These are phyloP conservation scores for Ramularia collo-cygni DNA, from an alignment of 2,329 filamentous ascomycete species.

Conservation along the genomic window DNA sequence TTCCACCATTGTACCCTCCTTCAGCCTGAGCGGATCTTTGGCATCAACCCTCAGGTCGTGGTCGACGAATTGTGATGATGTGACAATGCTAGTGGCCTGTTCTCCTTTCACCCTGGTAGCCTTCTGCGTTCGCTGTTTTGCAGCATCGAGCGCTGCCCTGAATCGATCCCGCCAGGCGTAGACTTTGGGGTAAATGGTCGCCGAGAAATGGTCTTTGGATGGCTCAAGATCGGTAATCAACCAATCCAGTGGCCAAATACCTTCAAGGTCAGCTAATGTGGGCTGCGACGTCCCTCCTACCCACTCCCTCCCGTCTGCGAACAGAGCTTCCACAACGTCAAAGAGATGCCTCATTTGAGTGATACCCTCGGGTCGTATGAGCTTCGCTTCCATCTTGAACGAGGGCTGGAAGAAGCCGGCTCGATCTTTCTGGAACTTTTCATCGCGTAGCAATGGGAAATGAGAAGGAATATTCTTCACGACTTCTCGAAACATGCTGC, in stretches of 20 bases:
- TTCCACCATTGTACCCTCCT: slow-evolving; percentile 48
- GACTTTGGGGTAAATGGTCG: slow-evolving; percentile 50
- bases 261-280: slow-evolving; percentile 60
- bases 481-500: slow-evolving; percentile 49
- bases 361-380: slow-evolving; percentile 50
- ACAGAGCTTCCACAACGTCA: slow-evolving; percentile 53
- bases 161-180: slow-evolving; percentile 62
- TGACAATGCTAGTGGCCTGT: slow-evolving; percentile 47
- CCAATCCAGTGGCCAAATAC: slow-evolving; percentile 53
- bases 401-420: slow-evolving; percentile 39
- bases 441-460: slow-evolving; percentile 49
- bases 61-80: slow-evolving; percentile 43
- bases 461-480: slow-evolving; percentile 52
- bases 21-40: slow-evolving; percentile 48
- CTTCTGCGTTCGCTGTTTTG: slow-evolving; percentile 36
- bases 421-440: slow-evolving; percentile 54
- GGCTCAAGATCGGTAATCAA: slow-evolving; percentile 46
- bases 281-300: slow-evolving; percentile 49
- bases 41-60: slow-evolving; percentile 39
- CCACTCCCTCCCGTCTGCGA: slow-evolving; percentile 63
- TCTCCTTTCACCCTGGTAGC: slow-evolving; percentile 45
- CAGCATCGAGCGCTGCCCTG: slow-evolving; percentile 39
- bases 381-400: slow-evolving; percentile 32
- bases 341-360: slow-evolving; percentile 50
- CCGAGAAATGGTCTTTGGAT: slow-evolving; percentile 46